A percentile compares a stretch with the other conserved stretches of the same genome.
Evolutionary conservation across 768 basidiomycete species (phyloP).

Genomic region (Rhizopogon vinicolor): DNA sequence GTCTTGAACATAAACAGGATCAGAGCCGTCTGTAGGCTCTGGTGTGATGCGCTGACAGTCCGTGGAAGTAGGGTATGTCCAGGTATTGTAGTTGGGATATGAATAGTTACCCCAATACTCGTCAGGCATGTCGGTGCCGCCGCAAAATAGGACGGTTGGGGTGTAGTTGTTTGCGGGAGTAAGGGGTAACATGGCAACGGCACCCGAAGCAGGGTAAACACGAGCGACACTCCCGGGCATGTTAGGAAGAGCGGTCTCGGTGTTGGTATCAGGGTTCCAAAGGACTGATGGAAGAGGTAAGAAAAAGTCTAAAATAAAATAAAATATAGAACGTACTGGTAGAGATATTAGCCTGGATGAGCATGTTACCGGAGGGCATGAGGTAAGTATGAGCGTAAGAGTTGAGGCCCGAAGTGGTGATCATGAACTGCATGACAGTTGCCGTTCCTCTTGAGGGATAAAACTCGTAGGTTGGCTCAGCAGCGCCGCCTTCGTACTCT

Average conservation of each 20-base stretch:
- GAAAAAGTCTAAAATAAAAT: not conserved
- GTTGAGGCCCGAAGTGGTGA: constrained; percentile 71
- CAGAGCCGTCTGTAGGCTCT: constrained; percentile 67
- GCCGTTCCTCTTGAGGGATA: constrained; percentile 59
- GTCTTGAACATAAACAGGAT: constrained; percentile 59
- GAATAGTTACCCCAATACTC: constrained; percentile 74
- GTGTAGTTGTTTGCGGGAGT: constrained; percentile 86
- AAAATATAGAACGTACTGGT: constrained; percentile 42
- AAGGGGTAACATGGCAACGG: constrained; percentile 84
- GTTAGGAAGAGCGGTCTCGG: constrained; percentile 58
- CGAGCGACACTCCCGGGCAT: constrained; percentile 75
- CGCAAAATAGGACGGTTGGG: constrained; percentile 86
- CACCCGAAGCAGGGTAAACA: constrained; percentile 89
- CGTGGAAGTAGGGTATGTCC: constrained; percentile 59
- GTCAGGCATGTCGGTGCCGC: constrained; percentile 77
- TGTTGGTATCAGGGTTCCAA: constrained; percentile 51
- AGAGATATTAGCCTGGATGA: constrained; percentile 80
- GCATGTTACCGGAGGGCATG: constrained; percentile 71
- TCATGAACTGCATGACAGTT: constrained; percentile 61
- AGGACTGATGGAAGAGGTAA: constrained; percentile 26
- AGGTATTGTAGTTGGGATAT: constrained; percentile 69
- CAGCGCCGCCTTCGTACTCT: constrained; percentile 55
- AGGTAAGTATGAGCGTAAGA: constrained; percentile 72
- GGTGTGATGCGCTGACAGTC: constrained; percentile 86
- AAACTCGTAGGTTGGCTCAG: constrained; percentile 82